Evolutionary conservation across 805 yeast species (phyloP).

Genomic region (Phaffomyces opuntiae): DNA sequence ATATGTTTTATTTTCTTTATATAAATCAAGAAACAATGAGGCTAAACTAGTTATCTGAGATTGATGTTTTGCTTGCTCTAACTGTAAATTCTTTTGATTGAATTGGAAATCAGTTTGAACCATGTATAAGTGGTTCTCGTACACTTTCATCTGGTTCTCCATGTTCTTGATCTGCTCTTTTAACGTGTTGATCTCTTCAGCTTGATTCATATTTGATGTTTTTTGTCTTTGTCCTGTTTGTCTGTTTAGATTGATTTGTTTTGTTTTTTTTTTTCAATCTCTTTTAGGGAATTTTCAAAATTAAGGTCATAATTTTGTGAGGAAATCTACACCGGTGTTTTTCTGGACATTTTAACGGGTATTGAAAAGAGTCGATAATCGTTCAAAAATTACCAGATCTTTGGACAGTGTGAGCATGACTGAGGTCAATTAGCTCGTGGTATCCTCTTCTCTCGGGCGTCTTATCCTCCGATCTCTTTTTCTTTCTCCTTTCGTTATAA

Average conservation of each 20-base stretch:
- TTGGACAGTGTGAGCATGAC: too few species aligned
- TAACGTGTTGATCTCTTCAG: conserved; percentile 19
- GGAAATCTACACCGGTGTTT: too few species aligned
- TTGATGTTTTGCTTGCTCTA: conserved; percentile 21
- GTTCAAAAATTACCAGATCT: too few species aligned
- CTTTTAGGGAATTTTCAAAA: too few species aligned
- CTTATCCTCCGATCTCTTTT: too few species aligned
- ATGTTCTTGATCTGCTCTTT: conserved; percentile 20
- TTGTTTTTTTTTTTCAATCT: background rate
- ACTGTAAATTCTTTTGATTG: conserved; percentile 18
- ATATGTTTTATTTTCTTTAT: conserved; percentile 20
- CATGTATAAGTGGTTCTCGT: conserved; percentile 19
- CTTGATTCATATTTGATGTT: background rate
- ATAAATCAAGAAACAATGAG: conserved; percentile 17
- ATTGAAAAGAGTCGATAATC: too few species aligned
- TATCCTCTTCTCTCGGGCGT: too few species aligned
- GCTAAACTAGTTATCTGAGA: conserved; percentile 19
- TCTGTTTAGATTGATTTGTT: background rate
- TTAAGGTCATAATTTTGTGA: too few species aligned
- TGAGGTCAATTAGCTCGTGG: too few species aligned
- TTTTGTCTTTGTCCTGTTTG: background rate
- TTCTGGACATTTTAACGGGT: too few species aligned
- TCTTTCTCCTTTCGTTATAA: too few species aligned
- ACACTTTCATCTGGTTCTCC: conserved; percentile 19
- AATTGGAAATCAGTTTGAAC: conserved; percentile 20